Evolutionary conservation across 2,329 filamentous ascomycete genomes (phyloP).

Genomic region (Hypoxylon sp.): DNA sequence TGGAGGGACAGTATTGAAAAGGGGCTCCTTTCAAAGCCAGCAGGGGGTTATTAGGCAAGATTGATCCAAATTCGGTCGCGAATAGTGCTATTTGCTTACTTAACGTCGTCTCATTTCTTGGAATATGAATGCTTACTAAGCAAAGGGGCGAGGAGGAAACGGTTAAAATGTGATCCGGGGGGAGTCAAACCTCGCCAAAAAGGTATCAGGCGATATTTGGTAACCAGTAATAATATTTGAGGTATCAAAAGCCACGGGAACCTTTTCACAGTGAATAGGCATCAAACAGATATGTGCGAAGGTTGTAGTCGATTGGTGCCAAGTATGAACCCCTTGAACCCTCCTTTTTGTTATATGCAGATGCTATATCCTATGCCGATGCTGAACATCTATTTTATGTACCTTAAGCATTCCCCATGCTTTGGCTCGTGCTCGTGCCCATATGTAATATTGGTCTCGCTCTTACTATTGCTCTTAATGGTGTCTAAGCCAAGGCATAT

Average conservation of each 20-base stretch:
- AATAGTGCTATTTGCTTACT: neutral
- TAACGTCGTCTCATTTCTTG: neutral
- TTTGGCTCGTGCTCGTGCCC: constrained; percentile 4
- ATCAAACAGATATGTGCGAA: neutral
- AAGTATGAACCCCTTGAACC: neutral
- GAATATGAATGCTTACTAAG: neutral
- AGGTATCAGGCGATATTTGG: no score
- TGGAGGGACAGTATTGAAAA: constrained; percentile 58
- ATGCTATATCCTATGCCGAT: constrained; percentile 23
- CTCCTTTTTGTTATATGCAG: constrained; percentile 19
- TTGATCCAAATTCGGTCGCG: neutral
- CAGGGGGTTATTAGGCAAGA: neutral
- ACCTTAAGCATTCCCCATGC: constrained; percentile 6
- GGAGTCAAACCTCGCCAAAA: no score
- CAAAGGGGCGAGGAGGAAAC: neutral
- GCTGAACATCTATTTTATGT: constrained; percentile 34
- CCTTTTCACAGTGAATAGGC: neutral
- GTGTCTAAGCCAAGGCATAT: constrained; percentile 16
- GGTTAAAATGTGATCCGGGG: no score
- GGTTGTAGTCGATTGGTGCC: neutral
- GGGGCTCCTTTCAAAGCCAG: neutral
- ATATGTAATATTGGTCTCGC: constrained; percentile 12
- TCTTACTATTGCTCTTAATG: constrained; percentile 23
- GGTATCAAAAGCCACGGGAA: neutral
- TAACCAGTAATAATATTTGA: neutral